These are phyloP conservation scores for Petrea volubilis DNA, from an alignment of 257 asterid genomes.

Conservation along the genomic window DNA sequence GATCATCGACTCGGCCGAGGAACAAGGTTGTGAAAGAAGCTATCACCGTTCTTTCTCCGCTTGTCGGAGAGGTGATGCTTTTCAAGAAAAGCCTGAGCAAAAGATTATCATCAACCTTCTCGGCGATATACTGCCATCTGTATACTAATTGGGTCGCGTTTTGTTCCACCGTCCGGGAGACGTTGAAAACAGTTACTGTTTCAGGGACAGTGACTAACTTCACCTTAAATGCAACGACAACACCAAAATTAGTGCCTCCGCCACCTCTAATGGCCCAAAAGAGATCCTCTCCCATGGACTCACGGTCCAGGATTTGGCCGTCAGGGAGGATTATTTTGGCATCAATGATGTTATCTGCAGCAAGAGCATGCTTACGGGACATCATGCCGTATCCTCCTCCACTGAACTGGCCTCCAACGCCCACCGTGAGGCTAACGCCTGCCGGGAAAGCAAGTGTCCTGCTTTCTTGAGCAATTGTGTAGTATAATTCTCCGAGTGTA, in stretches of 20 bases:
- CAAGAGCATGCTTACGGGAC: conserved; percentile 20
- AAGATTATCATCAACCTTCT: conserved; percentile 40
- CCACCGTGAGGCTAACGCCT: conserved; percentile 12
- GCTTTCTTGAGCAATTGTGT: conserved; percentile 16
- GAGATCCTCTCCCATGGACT: conserved; percentile 26
- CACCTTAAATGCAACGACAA: conserved; percentile 41
- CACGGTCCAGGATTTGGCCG: neutral
- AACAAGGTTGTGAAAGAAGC: conserved; percentile 35
- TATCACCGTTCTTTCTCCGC: neutral
- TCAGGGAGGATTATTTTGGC: conserved; percentile 5
- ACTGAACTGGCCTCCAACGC: conserved; percentile 27
- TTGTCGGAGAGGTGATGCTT: conserved; percentile 3
- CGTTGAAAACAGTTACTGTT: conserved; percentile 40
- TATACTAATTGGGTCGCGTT: conserved; percentile 42
- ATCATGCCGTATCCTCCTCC: conserved; percentile 32
- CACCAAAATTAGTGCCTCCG: conserved; percentile 49
- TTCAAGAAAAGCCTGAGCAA: conserved; percentile 23
- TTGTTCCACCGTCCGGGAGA: conserved; percentile 30
- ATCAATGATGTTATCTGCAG: conserved; percentile 25
- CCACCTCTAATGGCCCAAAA: conserved; percentile 36
- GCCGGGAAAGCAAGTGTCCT: conserved; percentile 22
- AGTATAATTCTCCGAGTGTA: conserved; percentile 20
- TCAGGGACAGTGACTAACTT: conserved; percentile 29
- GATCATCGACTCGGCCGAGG: conserved; percentile 34
- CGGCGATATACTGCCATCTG: conserved; percentile 47